Percentiles rank a stretch among this genome's conserved stretches.
Conservation (phyloP, 2,329 filamentous ascomycete genomes). For the Xylaria sp. region DNA sequence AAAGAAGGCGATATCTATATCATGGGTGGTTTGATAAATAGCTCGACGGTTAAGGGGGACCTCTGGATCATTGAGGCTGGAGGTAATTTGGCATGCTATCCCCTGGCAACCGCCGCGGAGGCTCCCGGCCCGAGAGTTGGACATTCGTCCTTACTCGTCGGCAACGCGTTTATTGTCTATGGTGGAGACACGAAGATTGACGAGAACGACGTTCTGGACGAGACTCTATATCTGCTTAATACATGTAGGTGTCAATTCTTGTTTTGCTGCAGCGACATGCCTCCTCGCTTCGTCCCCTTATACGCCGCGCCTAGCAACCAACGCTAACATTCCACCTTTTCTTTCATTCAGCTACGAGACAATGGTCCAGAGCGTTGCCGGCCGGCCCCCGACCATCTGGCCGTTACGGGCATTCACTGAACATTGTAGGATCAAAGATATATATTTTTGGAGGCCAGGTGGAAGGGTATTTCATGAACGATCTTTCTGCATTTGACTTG, state of each 20-base stretch:
- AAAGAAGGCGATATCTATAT: conserved; percentile 98
- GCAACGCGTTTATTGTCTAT: conserved; percentile 99
- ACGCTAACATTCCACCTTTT: conserved; percentile 9
- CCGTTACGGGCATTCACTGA: conserved; percentile 94
- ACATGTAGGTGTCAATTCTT: conserved; percentile 75
- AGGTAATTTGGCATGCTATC: conserved; percentile 88
- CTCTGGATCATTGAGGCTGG: conserved; percentile 97
- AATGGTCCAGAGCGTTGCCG: conserved; percentile 95
- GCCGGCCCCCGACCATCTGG: conserved; percentile 87
- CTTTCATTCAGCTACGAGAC: conserved; percentile 78
- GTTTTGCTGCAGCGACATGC: conserved; percentile 9
- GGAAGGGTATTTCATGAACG: conserved; percentile 98
- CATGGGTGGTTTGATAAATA: conserved; percentile 96
- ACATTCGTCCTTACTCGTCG: conserved; percentile 91
- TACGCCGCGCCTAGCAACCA: conserved; percentile 9
- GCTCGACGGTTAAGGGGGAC: conserved; percentile 95
- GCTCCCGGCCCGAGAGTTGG: conserved; percentile 95
- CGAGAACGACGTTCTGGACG: conserved; percentile 88
- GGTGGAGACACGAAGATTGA: conserved; percentile 98
- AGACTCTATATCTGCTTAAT: conserved; percentile 95
- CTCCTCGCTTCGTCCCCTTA: conserved; percentile 16
- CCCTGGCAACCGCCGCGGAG: conserved; percentile 89
- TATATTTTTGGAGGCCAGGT: conserved; percentile 98
- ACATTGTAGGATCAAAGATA: conserved; percentile 96
- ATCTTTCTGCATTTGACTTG: conserved; percentile 92